Evolutionary conservation across 345 rosid species (phyloP), one percentile per base, ranked within the genome.

Genomic region (Bretschneidera sinensis): DNA sequence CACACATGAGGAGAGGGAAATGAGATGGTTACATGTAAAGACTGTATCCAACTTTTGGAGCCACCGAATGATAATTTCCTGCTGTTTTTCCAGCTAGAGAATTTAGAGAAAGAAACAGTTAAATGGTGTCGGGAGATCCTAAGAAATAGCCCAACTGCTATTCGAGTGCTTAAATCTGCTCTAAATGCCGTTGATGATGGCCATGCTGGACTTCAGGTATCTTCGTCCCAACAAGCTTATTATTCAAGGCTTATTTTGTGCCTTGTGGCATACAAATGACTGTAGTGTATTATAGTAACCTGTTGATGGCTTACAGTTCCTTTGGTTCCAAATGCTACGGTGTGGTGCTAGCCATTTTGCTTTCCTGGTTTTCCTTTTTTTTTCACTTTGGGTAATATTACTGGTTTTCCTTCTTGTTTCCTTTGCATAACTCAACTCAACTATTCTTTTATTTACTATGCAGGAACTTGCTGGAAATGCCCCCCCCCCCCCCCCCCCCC

Each of bases 141-240:
- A 56, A 73, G 89, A 57, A 92, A 94, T 61, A 94, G 97, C 65
- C 97, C 99, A 17, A 89, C 96, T 1, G 99, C 99, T 0, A 76
- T 89, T 63, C 81, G 98, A 54, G 87, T 92, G 48, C 91, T 89
- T 24, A 92, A 92, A 71, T 80, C 98, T 55, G 81, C 98, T 66
- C 87, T 89, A 24, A 92, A 87, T 79, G 97, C 98, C 22, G 96
- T 81, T 0, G 98, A 89, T 49, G 97, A 92, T 51, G 98, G 97
- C 24, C 96, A 89, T 53, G 92, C 98, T 0, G 94, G 97, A 66
- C 91, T 89, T 61, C 96, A 85, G 91, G 97, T 89, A 71, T 23
- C 14, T 25, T 55, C 10, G 23, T 57, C 5, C 49, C 2, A 48
- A 21, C 52, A 17, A 20, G 24, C 7, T 19, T 7, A 35, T 6